Evolutionary conservation across 257 asterid species (phyloP).

Genomic region (Henckelia pumila): DNA sequence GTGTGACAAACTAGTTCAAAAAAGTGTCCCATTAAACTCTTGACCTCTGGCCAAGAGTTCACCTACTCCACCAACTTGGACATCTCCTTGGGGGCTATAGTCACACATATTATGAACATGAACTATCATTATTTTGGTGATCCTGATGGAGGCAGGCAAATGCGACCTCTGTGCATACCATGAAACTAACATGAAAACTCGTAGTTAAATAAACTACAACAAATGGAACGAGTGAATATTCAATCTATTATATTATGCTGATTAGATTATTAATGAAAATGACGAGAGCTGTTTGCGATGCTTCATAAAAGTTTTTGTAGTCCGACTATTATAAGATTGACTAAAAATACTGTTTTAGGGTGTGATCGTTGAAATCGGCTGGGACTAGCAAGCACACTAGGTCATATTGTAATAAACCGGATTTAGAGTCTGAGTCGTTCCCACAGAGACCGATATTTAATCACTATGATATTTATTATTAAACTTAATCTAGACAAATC

Average conservation of each 20-base stretch:
- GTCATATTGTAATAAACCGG: no score
- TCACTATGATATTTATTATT: no score
- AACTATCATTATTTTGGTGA: neutral
- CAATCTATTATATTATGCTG: neutral
- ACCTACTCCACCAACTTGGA: no score
- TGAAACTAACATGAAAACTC: slow-evolving; percentile 7
- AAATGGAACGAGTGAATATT: neutral
- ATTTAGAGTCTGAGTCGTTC: no score
- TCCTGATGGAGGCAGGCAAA: slow-evolving; percentile 2
- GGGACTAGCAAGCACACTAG: no score
- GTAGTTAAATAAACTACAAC: neutral
- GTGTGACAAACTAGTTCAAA: no score
- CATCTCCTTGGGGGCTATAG: slow-evolving; percentile 10
- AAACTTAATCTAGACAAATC: no score
- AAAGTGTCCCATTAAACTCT: no score
- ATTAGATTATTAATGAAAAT: neutral
- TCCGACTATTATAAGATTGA: neutral
- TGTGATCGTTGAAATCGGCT: no score
- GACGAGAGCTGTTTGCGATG: neutral
- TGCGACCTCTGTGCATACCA: neutral
- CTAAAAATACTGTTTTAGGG: no score
- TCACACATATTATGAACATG: slow-evolving; percentile 1
- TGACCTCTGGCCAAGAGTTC: no score
- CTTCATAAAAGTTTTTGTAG: neutral
- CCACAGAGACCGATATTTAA: no score